Base-by-base conservation (phyloP, 495 filamentous ascomycete species). In the Aspergillus steynii region DNA sequence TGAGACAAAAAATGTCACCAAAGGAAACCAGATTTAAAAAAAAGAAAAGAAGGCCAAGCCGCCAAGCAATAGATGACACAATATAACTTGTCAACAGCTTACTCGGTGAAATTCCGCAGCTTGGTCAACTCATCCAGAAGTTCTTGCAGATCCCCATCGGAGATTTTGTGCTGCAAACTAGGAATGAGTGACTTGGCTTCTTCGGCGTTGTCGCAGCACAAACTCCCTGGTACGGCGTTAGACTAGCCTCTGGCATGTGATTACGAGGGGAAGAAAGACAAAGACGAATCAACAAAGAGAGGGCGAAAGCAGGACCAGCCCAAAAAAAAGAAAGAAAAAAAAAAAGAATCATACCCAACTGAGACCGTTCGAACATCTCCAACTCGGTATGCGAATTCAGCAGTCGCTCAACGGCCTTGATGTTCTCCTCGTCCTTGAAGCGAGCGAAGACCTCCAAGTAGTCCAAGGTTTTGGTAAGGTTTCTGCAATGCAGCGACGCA, bases 161-260 rank as follows among this genome's bases (percentile, higher is more conserved):
- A 77, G 65, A 96, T 94, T 77, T 98, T 99, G 69, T 90, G 84
- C 62, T 86, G 82, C 27, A 99, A 79, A 65, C 91, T 96, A 0
- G 95, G 95, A 58, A 99, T 96, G 50, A 99, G 82, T 8, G 91
- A 96, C 80, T 97, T 96, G 65, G 95, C 96, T 80, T 99, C 95
- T 65, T 99, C 96, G 48, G 90, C 88, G 27, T 84, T 88, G 65
- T 96, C 93, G 69, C 92, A 96, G 75, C 92, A 96, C 27, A 99
- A 81, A 58, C 91, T 92, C 5, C 91, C 94, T 96, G 64, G 58
- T 29, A 29, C 28, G 50, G 53, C 32, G 53, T 53, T 50, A 66
- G 32, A 45, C 53, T 46, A 64, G 70, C 50, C 60, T 53, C 46
- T 26, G 46, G 29, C 50, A 45, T 42, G 32, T 29, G 54, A 55